phyloP scores from a whole-genome alignment of 306 rosid species.

The Prunus mume region DNA sequence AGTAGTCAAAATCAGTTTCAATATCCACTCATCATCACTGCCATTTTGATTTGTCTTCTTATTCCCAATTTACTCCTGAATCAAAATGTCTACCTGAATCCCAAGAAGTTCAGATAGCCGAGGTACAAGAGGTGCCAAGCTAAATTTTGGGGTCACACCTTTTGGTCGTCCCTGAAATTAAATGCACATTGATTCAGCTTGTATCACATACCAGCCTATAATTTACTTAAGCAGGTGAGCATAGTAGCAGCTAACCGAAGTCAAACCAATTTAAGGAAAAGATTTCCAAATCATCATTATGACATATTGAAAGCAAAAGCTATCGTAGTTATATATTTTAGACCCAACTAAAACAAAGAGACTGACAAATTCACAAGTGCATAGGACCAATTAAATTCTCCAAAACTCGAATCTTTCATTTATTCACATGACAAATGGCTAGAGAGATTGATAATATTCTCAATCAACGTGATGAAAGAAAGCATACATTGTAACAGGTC shows the following conservation, averaged over 20 bases:
- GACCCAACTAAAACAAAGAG: background rate
- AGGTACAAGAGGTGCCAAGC: conserved; percentile 96
- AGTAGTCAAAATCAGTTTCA: background rate
- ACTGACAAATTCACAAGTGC: background rate
- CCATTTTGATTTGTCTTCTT: background rate
- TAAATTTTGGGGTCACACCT: conserved; percentile 93
- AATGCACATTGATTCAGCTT: conserved; percentile 14
- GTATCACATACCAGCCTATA: background rate
- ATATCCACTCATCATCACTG: conserved; percentile 8
- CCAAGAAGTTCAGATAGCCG: conserved; percentile 95
- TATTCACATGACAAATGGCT: background rate
- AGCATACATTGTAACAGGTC: background rate
- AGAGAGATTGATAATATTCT: background rate
- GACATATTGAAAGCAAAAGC: background rate
- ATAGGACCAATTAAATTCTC: background rate
- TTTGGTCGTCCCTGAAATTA: conserved; percentile 93
- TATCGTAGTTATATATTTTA: background rate
- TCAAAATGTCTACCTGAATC: conserved; percentile 51
- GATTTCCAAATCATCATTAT: background rate
- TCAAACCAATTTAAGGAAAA: background rate
- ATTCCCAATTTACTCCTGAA: background rate
- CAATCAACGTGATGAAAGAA: background rate
- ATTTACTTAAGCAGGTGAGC: background rate
- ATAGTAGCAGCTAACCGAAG: background rate
- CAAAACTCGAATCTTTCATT: background rate